Evolutionary conservation across 169 alveolate genomes (phyloP).

Genomic region (Cryptosporidium canis): DNA sequence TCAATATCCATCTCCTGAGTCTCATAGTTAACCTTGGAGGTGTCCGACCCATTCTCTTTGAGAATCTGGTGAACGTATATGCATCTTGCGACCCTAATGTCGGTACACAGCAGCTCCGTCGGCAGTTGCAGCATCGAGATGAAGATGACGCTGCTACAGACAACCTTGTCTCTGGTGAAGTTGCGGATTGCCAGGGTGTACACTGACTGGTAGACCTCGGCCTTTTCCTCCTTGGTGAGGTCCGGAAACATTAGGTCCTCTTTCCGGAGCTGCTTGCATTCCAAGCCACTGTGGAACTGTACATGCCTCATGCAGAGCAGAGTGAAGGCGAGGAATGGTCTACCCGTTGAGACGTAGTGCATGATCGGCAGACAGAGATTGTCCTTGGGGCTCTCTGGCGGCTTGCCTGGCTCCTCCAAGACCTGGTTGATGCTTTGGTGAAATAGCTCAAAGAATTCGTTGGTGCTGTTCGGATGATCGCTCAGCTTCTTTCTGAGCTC

Average conservation of each 20-base stretch:
- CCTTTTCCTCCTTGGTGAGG: background rate
- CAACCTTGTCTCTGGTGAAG: conserved; percentile 46
- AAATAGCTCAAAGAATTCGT: background rate
- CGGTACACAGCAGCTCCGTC: conserved; percentile 46
- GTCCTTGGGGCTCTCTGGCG: background rate
- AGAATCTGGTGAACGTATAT: conserved; percentile 54
- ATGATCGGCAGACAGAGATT: conserved; percentile 73
- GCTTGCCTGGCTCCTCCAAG: background rate
- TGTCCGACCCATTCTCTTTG: background rate
- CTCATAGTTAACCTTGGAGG: conserved; percentile 10
- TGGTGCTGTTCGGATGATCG: background rate
- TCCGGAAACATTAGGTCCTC: background rate
- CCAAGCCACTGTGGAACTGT: background rate
- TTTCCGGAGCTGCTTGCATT: background rate
- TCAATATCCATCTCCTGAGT: conserved; percentile 15
- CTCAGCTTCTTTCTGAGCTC: background rate
- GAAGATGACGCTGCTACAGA: conserved; percentile 28
- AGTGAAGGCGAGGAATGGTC: conserved; percentile 74
- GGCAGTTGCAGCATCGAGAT: conserved; percentile 38
- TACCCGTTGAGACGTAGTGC: conserved; percentile 76
- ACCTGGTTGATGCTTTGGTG: background rate
- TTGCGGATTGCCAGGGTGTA: conserved; percentile 52
- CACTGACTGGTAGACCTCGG: conserved; percentile 8
- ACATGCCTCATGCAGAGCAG: conserved; percentile 61
- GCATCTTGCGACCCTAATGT: conserved; percentile 61